These are phyloP conservation scores for Amborella trichopoda DNA, from an alignment of 164 flowering plant species.

Conservation along the genomic window DNA sequence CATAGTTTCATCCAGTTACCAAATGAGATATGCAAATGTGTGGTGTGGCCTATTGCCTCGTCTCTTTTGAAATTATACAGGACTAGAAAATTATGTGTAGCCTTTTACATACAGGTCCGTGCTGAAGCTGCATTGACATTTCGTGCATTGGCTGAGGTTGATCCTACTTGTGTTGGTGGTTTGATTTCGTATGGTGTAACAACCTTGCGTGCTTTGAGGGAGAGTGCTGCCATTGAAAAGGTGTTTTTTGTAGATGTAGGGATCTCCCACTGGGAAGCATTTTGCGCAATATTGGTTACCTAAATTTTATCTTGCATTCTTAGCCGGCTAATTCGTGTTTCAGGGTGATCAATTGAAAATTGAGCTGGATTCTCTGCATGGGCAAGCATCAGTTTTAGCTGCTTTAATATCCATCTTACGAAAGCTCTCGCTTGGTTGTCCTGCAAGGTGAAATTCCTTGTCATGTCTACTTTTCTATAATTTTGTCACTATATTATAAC, in stretches of 20 bases:
- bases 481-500: not conserved
- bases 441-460: conserved; percentile 58
- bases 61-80: too few species aligned
- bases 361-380: conserved; percentile 81
- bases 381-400: conserved; percentile 81
- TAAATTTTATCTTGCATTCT: not conserved
- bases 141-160: conserved; percentile 85
- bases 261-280: not conserved
- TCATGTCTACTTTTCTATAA: not conserved
- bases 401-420: conserved; percentile 76
- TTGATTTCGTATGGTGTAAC: conserved; percentile 84
- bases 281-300: not conserved
- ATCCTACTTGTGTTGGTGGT: conserved; percentile 93
- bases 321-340: conserved; percentile 2
- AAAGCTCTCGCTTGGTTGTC: conserved; percentile 87
- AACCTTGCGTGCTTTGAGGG: conserved; percentile 70
- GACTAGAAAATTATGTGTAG: too few species aligned
- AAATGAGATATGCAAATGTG: too few species aligned
- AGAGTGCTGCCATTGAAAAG: conserved; percentile 75
- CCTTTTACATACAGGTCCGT: conserved; percentile 50
- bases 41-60: too few species aligned
- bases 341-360: conserved; percentile 59
- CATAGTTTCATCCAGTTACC: too few species aligned
- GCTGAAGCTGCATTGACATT: conserved; percentile 86
- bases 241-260: conserved; percentile 17